These are phyloP conservation scores for Auricularia heimuer DNA, from an alignment of 768 basidiomycete species.

Conservation along the genomic window DNA sequence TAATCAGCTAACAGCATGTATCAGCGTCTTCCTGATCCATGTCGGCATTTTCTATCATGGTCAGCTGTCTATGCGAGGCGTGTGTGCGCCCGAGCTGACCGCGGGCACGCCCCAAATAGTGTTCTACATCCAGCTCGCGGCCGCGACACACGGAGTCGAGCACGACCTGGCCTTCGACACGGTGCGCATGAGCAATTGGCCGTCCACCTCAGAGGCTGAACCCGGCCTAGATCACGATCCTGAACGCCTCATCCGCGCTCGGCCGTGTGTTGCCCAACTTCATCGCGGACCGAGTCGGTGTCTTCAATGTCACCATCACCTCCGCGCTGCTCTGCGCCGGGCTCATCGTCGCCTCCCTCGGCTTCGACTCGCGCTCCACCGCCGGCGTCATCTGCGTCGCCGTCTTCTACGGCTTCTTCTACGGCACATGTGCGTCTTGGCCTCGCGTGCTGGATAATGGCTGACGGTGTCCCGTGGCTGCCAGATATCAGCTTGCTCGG, in stretches of 20 bases:
- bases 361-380: conserved; percentile 16
- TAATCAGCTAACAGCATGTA: not conserved
- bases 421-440: conserved; percentile 17
- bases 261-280: conserved; percentile 42
- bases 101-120: conserved; percentile 17
- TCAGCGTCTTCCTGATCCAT: not conserved
- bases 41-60: too few species aligned
- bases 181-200: conserved; percentile 19
- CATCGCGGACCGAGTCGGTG: conserved; percentile 33
- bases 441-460: too few species aligned
- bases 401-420: conserved; percentile 37
- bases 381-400: conserved; percentile 30
- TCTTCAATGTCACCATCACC: conserved; percentile 30
- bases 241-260: conserved; percentile 41
- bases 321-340: not conserved
- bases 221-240: conserved; percentile 32
- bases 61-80: too few species aligned
- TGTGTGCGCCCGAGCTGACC: too few species aligned
- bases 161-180: conserved; percentile 46
- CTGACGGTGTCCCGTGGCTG: too few species aligned
- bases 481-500: not conserved
- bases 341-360: conserved; percentile 22
- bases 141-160: conserved; percentile 36
- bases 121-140: conserved; percentile 48
- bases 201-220: not conserved